phyloP scores from a whole-genome alignment of 73 alveolate genomes.

The Paramecium biaurelia region DNA sequence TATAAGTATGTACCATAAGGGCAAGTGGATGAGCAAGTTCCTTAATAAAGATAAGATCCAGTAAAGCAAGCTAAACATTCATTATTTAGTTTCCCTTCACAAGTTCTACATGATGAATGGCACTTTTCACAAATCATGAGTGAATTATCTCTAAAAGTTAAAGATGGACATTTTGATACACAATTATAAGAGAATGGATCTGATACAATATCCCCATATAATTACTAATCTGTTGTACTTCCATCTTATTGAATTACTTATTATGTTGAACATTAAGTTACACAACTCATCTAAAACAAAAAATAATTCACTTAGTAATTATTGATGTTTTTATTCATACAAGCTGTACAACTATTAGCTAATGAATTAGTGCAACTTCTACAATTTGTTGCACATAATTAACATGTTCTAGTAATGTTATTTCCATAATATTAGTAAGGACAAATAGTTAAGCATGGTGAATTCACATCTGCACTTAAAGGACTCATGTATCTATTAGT shows the following conservation, averaged over 20 bases:
- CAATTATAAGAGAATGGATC: not conserved
- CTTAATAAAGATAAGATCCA: not conserved
- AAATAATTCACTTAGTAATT: not conserved
- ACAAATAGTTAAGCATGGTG: not conserved
- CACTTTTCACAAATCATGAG: not conserved
- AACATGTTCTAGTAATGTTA: not conserved
- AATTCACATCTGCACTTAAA: not conserved
- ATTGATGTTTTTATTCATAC: not conserved
- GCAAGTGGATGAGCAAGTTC: not conserved
- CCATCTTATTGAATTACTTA: not conserved
- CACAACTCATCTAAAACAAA: not conserved
- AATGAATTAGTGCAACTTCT: not conserved
- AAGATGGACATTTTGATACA: not conserved
- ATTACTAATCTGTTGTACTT: not conserved
- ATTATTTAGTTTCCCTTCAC: not conserved
- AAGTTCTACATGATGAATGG: not conserved
- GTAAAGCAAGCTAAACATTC: not conserved
- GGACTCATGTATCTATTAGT: not conserved
- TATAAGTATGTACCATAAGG: not conserved
- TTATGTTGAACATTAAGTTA: not conserved
- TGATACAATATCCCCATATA: not conserved
- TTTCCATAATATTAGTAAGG: not conserved
- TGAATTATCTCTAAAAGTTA: not conserved
- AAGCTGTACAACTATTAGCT: not conserved
- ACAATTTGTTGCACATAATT: not conserved